These are phyloP conservation scores for Mucor mucedo DNA, from an alignment of 371 early-diverging fungal genomes.

Conservation along the genomic window DNA sequence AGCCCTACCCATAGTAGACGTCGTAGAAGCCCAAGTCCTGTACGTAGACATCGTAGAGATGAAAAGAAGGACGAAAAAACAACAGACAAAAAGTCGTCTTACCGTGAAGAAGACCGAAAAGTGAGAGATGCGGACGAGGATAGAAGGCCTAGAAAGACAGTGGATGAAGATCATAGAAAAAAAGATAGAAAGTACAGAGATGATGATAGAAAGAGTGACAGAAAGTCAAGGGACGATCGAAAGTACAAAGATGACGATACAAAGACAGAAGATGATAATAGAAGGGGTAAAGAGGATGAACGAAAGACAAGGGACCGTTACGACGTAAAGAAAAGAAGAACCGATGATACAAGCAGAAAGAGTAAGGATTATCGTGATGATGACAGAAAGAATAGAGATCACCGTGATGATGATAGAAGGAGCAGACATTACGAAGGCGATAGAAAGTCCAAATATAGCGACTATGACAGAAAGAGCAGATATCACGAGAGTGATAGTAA, in stretches of 20 bases:
- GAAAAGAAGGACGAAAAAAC: slow-evolving; percentile 1
- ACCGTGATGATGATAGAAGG: background rate
- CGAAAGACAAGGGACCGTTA: background rate
- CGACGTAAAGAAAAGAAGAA: background rate
- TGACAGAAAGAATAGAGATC: background rate
- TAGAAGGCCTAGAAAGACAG: no score
- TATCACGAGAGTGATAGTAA: background rate
- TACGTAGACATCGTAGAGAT: background rate
- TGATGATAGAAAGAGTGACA: background rate
- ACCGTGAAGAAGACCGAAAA: background rate
- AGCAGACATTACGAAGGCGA: background rate
- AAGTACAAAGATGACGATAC: background rate
- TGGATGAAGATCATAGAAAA: no score
- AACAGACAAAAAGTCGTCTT: background rate
- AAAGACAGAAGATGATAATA: background rate
- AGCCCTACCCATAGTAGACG: slow-evolving; percentile 1
- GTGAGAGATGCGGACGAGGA: background rate
- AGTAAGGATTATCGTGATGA: slow-evolving; percentile 9
- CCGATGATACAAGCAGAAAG: slow-evolving; percentile 7
- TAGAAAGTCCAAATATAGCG: background rate
- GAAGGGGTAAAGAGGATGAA: background rate
- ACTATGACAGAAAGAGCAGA: background rate
- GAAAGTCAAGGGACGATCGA: background rate
- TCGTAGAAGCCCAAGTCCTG: background rate
- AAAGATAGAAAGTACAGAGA: background rate